Evolutionary conservation across 2,329 filamentous ascomycete species (phyloP).

Genomic region (Colletotrichum eleusines): DNA sequence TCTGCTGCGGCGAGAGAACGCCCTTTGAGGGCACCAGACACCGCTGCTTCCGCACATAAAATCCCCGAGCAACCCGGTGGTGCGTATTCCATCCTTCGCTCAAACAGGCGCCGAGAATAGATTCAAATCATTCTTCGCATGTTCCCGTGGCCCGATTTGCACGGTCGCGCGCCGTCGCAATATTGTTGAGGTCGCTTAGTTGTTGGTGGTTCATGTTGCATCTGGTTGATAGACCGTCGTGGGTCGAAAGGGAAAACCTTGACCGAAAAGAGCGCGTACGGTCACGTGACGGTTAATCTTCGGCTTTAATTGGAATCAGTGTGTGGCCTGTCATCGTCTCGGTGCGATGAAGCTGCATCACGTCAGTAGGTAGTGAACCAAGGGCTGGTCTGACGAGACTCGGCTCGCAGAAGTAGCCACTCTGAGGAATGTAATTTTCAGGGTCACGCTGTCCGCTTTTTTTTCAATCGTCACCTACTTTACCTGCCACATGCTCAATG

Average conservation of each 20-base stretch:
- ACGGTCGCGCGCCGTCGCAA: conserved; percentile 13
- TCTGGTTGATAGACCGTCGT: conserved; percentile 25
- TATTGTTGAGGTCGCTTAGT: conserved; percentile 27
- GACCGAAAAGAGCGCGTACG: conserved; percentile 7
- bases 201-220: conserved; percentile 14
- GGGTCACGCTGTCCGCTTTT: background rate
- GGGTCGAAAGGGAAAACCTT: conserved; percentile 38
- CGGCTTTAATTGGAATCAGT: background rate
- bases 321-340: background rate
- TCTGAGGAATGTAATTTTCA: background rate
- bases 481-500: background rate
- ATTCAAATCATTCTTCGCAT: conserved; percentile 20
- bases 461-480: background rate
- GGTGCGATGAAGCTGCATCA: background rate
- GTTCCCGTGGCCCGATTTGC: conserved; percentile 1
- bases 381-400: background rate
- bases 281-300: conserved; percentile 28
- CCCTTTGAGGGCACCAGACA: conserved; percentile 6
- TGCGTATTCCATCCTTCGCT: conserved; percentile 8
- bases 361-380: too few relatives aligned
- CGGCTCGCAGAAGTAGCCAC: background rate
- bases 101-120: background rate
- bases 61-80: background rate
- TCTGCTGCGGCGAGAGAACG: background rate
- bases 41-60: conserved; percentile 12